A percentile compares a stretch with the other conserved stretches of the same genome.
Evolutionary conservation across 805 yeast species (phyloP).

Genomic region (Ogataea nitratoaversa): DNA sequence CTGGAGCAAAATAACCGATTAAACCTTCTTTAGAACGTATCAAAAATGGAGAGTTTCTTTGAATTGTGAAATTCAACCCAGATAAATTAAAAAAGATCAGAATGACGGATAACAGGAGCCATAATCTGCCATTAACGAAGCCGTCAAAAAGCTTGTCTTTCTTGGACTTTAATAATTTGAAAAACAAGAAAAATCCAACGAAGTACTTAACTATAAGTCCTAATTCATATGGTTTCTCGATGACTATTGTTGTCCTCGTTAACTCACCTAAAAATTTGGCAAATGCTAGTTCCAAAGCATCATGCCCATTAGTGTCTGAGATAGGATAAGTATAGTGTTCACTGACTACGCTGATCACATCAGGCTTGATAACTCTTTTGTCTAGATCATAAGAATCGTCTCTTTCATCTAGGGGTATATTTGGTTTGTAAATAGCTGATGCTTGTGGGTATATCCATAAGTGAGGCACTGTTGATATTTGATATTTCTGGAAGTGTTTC

Average conservation of each 20-base stretch:
- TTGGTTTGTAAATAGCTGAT: conserved; percentile 29
- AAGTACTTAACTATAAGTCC: conserved; percentile 44
- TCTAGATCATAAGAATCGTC: conserved; percentile 25
- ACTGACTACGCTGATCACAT: conserved; percentile 12
- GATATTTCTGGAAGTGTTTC: conserved; percentile 36
- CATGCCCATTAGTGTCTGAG: conserved; percentile 27
- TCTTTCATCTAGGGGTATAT: conserved; percentile 10
- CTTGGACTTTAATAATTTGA: conserved; percentile 42
- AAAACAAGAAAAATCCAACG: conserved; percentile 37
- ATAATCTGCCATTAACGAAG: conserved; percentile 15
- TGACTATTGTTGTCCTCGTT: conserved; percentile 38
- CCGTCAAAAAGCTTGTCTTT: conserved; percentile 34
- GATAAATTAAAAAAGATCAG: conserved; percentile 44
- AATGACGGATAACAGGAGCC: conserved; percentile 31
- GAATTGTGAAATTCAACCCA: conserved; percentile 63
- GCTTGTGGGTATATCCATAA: conserved; percentile 56
- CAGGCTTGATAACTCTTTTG: conserved; percentile 14
- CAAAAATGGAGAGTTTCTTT: conserved; percentile 59
- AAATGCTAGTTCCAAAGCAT: conserved; percentile 39
- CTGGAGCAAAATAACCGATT: conserved; percentile 54
- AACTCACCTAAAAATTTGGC: conserved; percentile 50
- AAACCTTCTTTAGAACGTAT: conserved; percentile 47
- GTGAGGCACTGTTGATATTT: conserved; percentile 54
- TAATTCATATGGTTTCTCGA: conserved; percentile 40
- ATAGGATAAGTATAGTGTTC: conserved; percentile 25